Conservation (phyloP, 345 rosid species). For the Linum usitatissimum region DNA sequence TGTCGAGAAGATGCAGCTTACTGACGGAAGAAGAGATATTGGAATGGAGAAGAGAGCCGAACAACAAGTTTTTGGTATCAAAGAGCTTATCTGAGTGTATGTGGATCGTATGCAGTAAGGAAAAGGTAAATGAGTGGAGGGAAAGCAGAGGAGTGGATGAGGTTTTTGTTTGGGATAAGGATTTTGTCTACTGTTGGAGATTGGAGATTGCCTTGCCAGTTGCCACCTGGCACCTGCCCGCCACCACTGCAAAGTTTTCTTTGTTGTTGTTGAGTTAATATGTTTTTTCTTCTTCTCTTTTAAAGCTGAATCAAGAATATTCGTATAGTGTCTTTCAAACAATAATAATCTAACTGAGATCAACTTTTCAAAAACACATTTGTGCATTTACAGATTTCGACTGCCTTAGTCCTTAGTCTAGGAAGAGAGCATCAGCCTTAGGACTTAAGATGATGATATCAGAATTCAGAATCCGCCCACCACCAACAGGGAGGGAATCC, state of each 20-base stretch:
- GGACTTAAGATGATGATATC: too few species aligned
- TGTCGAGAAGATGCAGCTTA: slow-evolving; percentile 12
- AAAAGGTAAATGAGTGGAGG: slow-evolving; percentile 43
- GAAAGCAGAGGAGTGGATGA: slow-evolving; percentile 39
- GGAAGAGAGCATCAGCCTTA: too few species aligned
- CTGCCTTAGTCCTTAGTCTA: too few species aligned
- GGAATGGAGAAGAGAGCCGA: neutral
- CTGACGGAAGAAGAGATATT: slow-evolving; percentile 7
- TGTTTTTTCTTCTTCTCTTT: neutral
- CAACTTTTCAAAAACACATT: too few species aligned
- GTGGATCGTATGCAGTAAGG: slow-evolving; percentile 24
- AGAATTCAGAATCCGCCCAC: too few species aligned
- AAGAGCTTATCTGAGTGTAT: slow-evolving; percentile 22
- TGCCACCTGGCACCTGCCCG: slow-evolving; percentile 13
- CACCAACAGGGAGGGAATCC: too few species aligned
- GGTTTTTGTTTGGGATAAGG: slow-evolving; percentile 55
- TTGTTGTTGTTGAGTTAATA: too few species aligned
- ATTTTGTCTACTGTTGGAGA: slow-evolving; percentile 37
- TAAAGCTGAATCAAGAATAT: too few species aligned
- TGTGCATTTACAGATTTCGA: too few species aligned
- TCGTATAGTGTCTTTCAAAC: too few species aligned
- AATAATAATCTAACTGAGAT: too few species aligned
- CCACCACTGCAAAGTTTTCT: slow-evolving; percentile 6
- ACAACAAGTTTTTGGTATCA: too few species aligned
- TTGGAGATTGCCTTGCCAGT: neutral